Percentiles rank a stretch among this genome's conserved stretches.
Evolutionary conservation across 768 basidiomycete species (phyloP).

Genomic region (Auriscalpium orientale): DNA sequence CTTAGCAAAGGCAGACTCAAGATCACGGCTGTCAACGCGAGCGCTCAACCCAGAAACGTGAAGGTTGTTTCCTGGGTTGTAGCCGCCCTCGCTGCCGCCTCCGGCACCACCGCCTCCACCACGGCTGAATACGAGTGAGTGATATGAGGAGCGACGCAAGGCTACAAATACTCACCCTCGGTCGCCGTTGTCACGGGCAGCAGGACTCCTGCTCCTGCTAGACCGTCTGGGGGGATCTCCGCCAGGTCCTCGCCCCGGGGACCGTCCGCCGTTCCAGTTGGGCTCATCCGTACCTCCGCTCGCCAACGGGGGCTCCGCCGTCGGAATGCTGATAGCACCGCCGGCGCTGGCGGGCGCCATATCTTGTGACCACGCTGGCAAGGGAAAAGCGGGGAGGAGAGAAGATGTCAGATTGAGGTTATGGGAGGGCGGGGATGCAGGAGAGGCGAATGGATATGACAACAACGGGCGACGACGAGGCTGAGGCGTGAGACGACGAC

Average conservation of each 20-base stretch:
- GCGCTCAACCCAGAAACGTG: constrained; percentile 54
- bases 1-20: constrained; percentile 84
- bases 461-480: constrained; percentile 18
- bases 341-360: constrained; percentile 47
- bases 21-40: constrained; percentile 72
- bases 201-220: constrained; percentile 77
- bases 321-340: constrained; percentile 64
- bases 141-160: neutral
- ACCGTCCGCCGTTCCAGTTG: constrained; percentile 46
- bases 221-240: constrained; percentile 54
- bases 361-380: constrained; percentile 84
- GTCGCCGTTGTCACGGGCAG: constrained; percentile 34
- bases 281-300: constrained; percentile 47
- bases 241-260: constrained; percentile 34
- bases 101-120: constrained; percentile 6
- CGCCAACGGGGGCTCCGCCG: constrained; percentile 35
- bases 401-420: constrained; percentile 37
- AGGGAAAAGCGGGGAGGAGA: constrained; percentile 30
- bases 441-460: constrained; percentile 19
- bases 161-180: constrained; percentile 40
- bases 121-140: neutral
- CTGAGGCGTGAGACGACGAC: constrained; percentile 11
- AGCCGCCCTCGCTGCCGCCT: constrained; percentile 25
- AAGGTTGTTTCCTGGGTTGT: constrained; percentile 59
- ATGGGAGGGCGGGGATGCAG: constrained; percentile 13